Conservation (phyloP, 257 asterid species). For the Solanum clarkiae region DNA sequence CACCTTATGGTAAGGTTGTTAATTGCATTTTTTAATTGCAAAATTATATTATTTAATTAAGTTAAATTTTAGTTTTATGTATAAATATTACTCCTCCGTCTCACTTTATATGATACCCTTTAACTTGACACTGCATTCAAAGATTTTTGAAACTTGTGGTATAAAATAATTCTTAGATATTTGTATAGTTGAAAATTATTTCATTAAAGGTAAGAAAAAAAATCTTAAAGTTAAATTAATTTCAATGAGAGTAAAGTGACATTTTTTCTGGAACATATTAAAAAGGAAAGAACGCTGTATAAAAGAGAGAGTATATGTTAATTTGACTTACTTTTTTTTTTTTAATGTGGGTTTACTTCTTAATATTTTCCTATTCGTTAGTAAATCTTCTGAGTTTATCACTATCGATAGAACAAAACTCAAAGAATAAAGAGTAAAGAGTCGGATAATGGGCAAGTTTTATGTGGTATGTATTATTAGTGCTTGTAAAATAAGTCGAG, state of each 20-base stretch:
- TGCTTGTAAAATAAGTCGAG: too few species aligned
- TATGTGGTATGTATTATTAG: accelerated
- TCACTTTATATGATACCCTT: too few species aligned
- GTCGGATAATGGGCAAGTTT: not conserved
- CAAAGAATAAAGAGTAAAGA: not conserved
- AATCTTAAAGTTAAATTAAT: too few species aligned
- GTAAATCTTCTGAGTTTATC: not conserved
- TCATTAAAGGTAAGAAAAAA: too few species aligned
- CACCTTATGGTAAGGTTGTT: not conserved
- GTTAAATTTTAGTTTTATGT: not conserved
- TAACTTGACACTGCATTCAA: too few species aligned
- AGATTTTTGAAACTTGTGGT: too few species aligned
- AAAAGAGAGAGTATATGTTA: not conserved
- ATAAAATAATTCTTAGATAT: too few species aligned
- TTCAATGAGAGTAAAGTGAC: too few species aligned
- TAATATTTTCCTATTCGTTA: not conserved
- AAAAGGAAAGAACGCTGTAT: too few species aligned
- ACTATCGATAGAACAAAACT: not conserved
- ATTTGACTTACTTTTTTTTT: too few species aligned
- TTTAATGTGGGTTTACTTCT: not conserved
- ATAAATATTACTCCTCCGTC: not conserved
- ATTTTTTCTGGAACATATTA: too few species aligned
- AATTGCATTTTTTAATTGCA: accelerated
- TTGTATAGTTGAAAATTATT: too few species aligned
- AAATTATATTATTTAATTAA: not conserved